Evolutionary conservation across 495 filamentous ascomycete species (phyloP), one percentile per base, ranked within the genome.

Genomic region (Aspergillus campestris): DNA sequence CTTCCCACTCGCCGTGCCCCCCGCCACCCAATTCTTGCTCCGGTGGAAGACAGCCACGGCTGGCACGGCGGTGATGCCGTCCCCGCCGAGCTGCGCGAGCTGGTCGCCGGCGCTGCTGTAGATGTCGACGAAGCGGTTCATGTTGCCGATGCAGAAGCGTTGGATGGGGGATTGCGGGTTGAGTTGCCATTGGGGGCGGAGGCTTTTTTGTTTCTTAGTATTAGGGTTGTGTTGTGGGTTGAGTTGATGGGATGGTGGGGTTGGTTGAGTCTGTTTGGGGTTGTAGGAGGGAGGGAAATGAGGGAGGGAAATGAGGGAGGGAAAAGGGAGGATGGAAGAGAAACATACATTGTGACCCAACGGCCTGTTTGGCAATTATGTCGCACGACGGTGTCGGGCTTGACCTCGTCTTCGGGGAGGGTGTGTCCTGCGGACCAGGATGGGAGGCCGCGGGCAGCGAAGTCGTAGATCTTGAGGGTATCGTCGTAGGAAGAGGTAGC

Each of bases 361-460:
- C 83, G 75, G 0, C 92, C 92, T 0, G 94, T 97, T 69, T 98
- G 94, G 59, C 95, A 97, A 55, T 97, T 97, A 59, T 98, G 92
- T 8, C 73, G 71, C 13, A 98, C 78, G 10, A 81, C 67, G 7
- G 77, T 71, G 6, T 73, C 64, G 0, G 91, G 90, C 38, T 73
- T 65, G 77, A 92, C 84, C 12, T 81, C 67, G n/a, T 72, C 54
- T 6, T 77, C 75, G 0, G 67, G 53, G 3, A 90, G 50, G 6
- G 71, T 74, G 30, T 79, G 72, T 3, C 83, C 84, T 0, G 71
- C 53, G 31, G 69, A 72, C 85, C 87, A 95, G 3, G 64, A 57
- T 8, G 58, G 45, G 13, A 73, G 47, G 0, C 72, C 74, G 32
- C 81, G 82, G 8, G 74, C 69, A 0, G 77, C 73, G 50, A 95